Conservation (phyloP, 805 yeast genomes). For the Starmerella apis region DNA sequence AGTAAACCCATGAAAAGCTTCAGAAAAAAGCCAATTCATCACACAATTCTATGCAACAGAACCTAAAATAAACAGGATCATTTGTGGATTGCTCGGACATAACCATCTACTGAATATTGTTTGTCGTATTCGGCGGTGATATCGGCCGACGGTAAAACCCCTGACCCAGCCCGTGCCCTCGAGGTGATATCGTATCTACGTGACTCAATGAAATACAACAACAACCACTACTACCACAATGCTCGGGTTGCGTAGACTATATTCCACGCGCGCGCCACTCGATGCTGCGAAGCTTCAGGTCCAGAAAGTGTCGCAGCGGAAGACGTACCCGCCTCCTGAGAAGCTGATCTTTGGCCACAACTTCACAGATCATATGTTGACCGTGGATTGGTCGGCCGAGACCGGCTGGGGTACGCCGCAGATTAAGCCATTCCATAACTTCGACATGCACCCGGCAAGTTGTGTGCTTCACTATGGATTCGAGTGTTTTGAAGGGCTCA, state of each 20-base stretch:
- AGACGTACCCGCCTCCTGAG: conserved; percentile 48
- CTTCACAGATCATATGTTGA: conserved; percentile 83
- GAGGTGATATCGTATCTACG: background rate
- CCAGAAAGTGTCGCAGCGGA: conserved; percentile 41
- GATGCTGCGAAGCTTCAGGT: conserved; percentile 48
- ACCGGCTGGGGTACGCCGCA: conserved; percentile 84
- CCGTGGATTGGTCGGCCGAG: conserved; percentile 66
- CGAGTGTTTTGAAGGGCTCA: conserved; percentile 90
- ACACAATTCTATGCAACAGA: no score
- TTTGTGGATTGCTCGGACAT: no score
- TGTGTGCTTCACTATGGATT: conserved; percentile 92
- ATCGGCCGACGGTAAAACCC: background rate
- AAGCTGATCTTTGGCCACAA: conserved; percentile 58
- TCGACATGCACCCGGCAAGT: conserved; percentile 74
- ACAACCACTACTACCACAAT: background rate
- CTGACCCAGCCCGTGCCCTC: background rate
- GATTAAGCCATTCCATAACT: conserved; percentile 72
- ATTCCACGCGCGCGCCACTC: conserved; percentile 33
- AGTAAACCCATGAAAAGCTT: no score
- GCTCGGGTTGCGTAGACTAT: background rate
- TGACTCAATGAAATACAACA: background rate
- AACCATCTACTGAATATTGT: no score
- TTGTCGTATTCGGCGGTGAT: background rate
- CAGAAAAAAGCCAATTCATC: no score
- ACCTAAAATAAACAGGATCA: no score